Evolutionary conservation across 2,329 filamentous ascomycete species (phyloP).

Genomic region (Trichoderma hamatum): DNA sequence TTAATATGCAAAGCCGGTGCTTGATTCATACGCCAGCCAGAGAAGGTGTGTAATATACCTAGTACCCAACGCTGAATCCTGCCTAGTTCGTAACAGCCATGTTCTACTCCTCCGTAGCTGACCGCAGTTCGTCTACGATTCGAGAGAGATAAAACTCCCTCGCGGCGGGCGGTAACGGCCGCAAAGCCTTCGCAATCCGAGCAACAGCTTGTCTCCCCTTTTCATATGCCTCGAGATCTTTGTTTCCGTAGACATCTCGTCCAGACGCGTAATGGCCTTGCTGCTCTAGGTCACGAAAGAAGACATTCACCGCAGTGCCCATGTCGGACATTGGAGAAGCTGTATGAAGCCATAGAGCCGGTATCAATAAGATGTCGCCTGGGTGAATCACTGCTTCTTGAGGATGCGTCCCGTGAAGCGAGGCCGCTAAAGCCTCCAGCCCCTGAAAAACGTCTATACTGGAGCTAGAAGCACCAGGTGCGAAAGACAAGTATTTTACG

Average conservation of each 20-base stretch:
- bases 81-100: background rate
- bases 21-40: background rate
- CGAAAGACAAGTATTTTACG: constrained; percentile 68
- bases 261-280: constrained; percentile 67
- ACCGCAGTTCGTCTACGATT: constrained; percentile 66
- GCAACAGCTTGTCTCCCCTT: constrained; percentile 74
- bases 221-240: constrained; percentile 83
- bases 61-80: background rate
- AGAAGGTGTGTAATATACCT: background rate
- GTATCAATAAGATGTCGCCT: constrained; percentile 80
- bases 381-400: constrained; percentile 67
- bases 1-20: background rate
- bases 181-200: constrained; percentile 67
- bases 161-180: constrained; percentile 65
- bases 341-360: constrained; percentile 83
- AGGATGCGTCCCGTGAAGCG: constrained; percentile 58
- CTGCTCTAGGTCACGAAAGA: constrained; percentile 71
- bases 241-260: constrained; percentile 84
- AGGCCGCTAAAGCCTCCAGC: constrained; percentile 43
- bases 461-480: constrained; percentile 79
- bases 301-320: constrained; percentile 85
- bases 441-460: constrained; percentile 70
- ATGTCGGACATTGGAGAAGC: constrained; percentile 60
- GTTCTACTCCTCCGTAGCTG: constrained; percentile 30
- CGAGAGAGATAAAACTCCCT: constrained; percentile 75